Conservation (phyloP, 1,139 yeast species). For the Lodderomyces oxycetoniae region DNA sequence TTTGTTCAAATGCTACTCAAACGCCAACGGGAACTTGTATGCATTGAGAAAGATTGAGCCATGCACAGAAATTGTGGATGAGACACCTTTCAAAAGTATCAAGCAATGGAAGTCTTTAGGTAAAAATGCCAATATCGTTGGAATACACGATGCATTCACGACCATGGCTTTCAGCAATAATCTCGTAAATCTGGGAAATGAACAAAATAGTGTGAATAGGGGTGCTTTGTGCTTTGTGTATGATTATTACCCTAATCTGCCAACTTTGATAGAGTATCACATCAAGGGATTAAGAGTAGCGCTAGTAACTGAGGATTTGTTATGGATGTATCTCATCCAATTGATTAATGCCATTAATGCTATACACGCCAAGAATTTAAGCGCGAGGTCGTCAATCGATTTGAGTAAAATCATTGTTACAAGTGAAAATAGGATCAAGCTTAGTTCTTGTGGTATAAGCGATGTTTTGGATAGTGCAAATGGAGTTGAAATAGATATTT, state of each 20-base stretch:
- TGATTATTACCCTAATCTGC: slow-evolving; percentile 41
- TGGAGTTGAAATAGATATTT: slow-evolving; percentile 7
- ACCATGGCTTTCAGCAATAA: slow-evolving; percentile 58
- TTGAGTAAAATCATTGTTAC: slow-evolving; percentile 71
- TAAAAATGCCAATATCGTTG: slow-evolving; percentile 57
- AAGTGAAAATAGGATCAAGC: slow-evolving; percentile 61
- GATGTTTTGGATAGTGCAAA: slow-evolving; percentile 51
- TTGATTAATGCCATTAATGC: slow-evolving; percentile 60
- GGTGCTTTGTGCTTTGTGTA: slow-evolving; percentile 29
- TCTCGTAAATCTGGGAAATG: slow-evolving; percentile 47
- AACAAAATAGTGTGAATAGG: slow-evolving; percentile 26
- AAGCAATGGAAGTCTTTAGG: slow-evolving; percentile 40
- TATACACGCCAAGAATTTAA: slow-evolving; percentile 59
- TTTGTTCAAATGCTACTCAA: slow-evolving; percentile 76
- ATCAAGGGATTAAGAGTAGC: slow-evolving; percentile 35
- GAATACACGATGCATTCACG: slow-evolving; percentile 77
- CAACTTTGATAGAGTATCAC: slow-evolving; percentile 32
- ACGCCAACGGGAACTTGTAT: slow-evolving; percentile 73
- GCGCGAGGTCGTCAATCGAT: slow-evolving; percentile 57
- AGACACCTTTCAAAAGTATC: slow-evolving; percentile 39
- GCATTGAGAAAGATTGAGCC: slow-evolving; percentile 71
- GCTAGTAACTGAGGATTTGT: slow-evolving; percentile 54
- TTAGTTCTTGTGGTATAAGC: slow-evolving; percentile 66
- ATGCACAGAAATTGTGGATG: slow-evolving; percentile 46
- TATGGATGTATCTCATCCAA: slow-evolving; percentile 79